Base-by-base conservation (phyloP, 768 basidiomycete genomes). In the Termitomyces sp. region DNA sequence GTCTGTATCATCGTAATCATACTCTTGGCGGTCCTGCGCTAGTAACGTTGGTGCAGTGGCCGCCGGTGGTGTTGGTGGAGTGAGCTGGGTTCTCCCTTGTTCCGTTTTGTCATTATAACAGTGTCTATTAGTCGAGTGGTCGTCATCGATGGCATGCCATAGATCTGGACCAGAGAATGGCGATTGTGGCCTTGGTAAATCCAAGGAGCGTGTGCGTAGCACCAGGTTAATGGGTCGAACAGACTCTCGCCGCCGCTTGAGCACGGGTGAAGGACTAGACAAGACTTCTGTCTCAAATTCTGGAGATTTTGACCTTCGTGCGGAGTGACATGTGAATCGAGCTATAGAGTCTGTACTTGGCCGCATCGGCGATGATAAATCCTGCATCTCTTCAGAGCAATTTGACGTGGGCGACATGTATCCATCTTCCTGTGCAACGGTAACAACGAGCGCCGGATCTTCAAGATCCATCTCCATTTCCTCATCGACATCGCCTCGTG, bases 361-460 rank as follows among this genome's bases (percentile, higher is more conserved):
- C 33, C 73, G 73, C 41, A 74, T 58, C 23, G 89, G 88, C 11
- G 89, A 90, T 47, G 87, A 89, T 30, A 91, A 63, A 9, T 84
- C 83, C 56, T 87, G 82, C 26, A 78, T 78, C 38, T 84, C 85
- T 59, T 74, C 74, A 50, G 76, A 77, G 61, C 77, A 73, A 23
- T 82, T 82, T 47, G 79, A 71, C 9, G 80, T 71, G 15, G 89
- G 89, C n/a, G 90, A 90, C 53, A 88, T 75, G 69, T 92, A 93
- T 15, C 91, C 90, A 58, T 89, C 89, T 66, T 92, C 91, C 70
- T 90, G 90, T 64, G 77, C 75, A 15, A 89, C 82, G 10, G 62
- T 64, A 51, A 81, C 75, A 46, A 75, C 59, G 67, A 54, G 56
- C 31, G 75, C 70, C 8, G 73, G 71, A 56, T 80, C 72, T n/a